phyloP scores from a whole-genome alignment of 1,139 yeast genomes.

The Pichia sp. region DNA sequence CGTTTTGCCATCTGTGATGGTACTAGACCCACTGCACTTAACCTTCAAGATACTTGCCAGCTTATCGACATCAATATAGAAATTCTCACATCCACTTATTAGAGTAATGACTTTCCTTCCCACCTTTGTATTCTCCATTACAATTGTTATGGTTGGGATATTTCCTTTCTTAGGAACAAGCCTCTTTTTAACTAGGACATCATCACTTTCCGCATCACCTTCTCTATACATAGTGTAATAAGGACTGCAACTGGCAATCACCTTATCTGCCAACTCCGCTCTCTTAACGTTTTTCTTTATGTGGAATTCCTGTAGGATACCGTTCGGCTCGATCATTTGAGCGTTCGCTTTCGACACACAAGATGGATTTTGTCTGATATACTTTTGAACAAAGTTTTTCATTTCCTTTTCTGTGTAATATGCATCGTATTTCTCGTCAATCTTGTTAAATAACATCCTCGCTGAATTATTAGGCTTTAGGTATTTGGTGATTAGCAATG shows the following conservation, averaged over 20 bases:
- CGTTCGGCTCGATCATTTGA: conserved; percentile 50
- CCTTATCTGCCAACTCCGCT: conserved; percentile 35
- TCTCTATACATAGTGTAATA: conserved; percentile 52
- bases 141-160: conserved; percentile 58
- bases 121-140: conserved; percentile 66
- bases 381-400: conserved; percentile 43
- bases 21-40: conserved; percentile 84
- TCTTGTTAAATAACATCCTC: conserved; percentile 41
- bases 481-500: conserved; percentile 29
- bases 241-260: conserved; percentile 9
- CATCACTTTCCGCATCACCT: conserved; percentile 27
- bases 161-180: conserved; percentile 49
- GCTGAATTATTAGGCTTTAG: conserved; percentile 52
- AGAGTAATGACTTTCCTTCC: conserved; percentile 79
- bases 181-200: conserved; percentile 10
- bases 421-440: conserved; percentile 31
- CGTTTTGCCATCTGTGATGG: conserved; percentile 47
- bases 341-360: conserved; percentile 42
- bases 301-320: conserved; percentile 26
- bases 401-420: conserved; percentile 51
- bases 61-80: conserved; percentile 54
- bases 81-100: conserved; percentile 62
- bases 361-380: conserved; percentile 41
- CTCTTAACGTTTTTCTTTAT: conserved; percentile 28
- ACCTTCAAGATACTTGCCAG: conserved; percentile 65